Evolutionary conservation across 305 asterid genomes (phyloP).

Genomic region (Rubia peregrina): DNA sequence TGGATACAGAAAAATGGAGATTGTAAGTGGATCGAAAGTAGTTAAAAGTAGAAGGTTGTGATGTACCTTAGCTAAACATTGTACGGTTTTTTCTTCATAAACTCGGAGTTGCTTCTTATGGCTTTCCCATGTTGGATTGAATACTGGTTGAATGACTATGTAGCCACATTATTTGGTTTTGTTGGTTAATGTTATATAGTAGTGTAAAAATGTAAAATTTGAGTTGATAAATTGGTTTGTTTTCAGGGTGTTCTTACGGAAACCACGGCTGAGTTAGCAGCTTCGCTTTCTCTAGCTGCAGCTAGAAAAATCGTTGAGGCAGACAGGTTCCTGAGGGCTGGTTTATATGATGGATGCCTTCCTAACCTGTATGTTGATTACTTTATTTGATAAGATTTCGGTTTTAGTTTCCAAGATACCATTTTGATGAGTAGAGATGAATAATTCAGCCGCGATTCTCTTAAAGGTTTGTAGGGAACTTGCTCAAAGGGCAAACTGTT

Average conservation of each 20-base stretch:
- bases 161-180: background rate
- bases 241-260: slow-evolving; percentile 88
- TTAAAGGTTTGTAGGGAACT: slow-evolving; percentile 85
- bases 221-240: background rate
- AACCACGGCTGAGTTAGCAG: slow-evolving; percentile 95
- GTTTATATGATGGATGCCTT: slow-evolving; percentile 97
- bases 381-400: background rate
- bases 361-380: slow-evolving; percentile 64
- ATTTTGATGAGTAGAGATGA: slow-evolving; percentile 1
- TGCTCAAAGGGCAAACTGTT: slow-evolving; percentile 93
- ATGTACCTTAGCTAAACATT: no score
- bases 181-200: background rate
- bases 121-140: no score
- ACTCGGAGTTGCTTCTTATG: no score
- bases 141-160: no score
- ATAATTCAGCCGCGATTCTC: slow-evolving; percentile 7
- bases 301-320: slow-evolving; percentile 95
- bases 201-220: background rate
- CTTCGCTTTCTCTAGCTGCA: slow-evolving; percentile 85
- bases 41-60: background rate
- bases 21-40: background rate
- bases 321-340: slow-evolving; percentile 95
- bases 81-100: no score
- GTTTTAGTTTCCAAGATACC: background rate
- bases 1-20: background rate